phyloP scores from a whole-genome alignment of 441 rosid genomes.

The Euphorbia schlechtendalii region DNA sequence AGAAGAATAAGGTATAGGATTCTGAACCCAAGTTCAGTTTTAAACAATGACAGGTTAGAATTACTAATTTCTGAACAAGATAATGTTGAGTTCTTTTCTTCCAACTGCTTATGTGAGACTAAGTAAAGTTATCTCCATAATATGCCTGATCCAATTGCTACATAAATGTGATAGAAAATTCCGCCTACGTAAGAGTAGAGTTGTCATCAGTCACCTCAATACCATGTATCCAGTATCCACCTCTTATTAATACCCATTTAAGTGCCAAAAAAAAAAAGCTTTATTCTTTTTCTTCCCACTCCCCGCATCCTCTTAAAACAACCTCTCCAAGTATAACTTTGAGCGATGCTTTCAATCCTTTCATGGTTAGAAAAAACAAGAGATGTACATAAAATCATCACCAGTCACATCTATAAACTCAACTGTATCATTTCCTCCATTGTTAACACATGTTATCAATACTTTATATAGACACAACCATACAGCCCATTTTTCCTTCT shows the following conservation, averaged over 20 bases:
- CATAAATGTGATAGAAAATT: not conserved
- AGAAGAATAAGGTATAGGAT: too few relatives aligned
- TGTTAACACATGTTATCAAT: constrained; percentile 5
- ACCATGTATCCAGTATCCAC: not conserved
- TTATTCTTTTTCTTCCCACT: not conserved
- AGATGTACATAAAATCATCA: not conserved
- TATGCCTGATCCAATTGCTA: not conserved
- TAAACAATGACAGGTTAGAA: not conserved
- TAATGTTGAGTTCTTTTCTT: not conserved
- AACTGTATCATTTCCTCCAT: not conserved
- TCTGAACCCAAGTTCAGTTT: not conserved
- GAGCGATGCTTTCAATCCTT: not conserved
- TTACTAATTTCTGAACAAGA: not conserved
- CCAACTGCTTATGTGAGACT: not conserved
- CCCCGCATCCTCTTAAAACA: not conserved
- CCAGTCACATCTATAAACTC: constrained; percentile 7
- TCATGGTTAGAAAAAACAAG: not conserved
- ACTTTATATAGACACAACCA: not conserved
- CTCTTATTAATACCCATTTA: not conserved
- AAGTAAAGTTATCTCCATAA: not conserved
- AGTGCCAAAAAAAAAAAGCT: not conserved
- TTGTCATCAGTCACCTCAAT: constrained; percentile 6
- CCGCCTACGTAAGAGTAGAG: not conserved
- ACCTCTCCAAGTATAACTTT: not conserved
- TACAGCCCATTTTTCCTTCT: not conserved